Evolutionary conservation across 306 rosid species (phyloP), one percentile per base, ranked within the genome.

Genomic region (Gynostemma pentaphyllum): DNA sequence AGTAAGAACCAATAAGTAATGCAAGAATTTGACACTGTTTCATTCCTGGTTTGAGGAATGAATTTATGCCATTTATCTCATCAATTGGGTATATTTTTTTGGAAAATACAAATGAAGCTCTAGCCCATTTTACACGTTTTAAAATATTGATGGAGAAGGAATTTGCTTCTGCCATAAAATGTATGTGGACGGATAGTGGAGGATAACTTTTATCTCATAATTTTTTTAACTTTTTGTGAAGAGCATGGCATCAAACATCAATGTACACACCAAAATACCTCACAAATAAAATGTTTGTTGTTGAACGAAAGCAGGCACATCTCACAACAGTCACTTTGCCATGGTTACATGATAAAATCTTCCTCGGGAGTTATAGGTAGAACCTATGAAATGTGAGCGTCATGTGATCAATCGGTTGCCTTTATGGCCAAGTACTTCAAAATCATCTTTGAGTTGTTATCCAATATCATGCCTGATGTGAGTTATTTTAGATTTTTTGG

Each of bases 361-460:
- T 12, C 66, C 66, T 18, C 4, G 14, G 8, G 46, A 60, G 46
- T 15, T 60, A 7, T 37, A 8, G 66, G 46, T 26, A 16, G 13
- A 36, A 22, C 27, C 49, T 9, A 9, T 9, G 0, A 9, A 34
- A 15, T 41, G 5, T 46, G 27, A 49, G 7, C 44, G 72, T 41
- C 46, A 68, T 41, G 57, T 68, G 22, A 15, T 45, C 0, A 68
- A 68, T 30, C 12, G 36, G 0, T n/a, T 68, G 3, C 66, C 72
- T 19, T 49, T 22, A 1, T 68, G 46, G 36, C 45, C 7, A 42
- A 57, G 72, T 26, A 24, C 22, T 9, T 0, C 29, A 27, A n/a
- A n/a, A n/a, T n/a, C n/a, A n/a, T n/a, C n/a, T n/a, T n/a, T n/a
- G n/a, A n/a, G n/a, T n/a, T n/a, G n/a, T n/a, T n/a, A n/a, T 56